phyloP scores from a whole-genome alignment of 2,329 filamentous ascomycete species.

The Beauveria sp. region DNA sequence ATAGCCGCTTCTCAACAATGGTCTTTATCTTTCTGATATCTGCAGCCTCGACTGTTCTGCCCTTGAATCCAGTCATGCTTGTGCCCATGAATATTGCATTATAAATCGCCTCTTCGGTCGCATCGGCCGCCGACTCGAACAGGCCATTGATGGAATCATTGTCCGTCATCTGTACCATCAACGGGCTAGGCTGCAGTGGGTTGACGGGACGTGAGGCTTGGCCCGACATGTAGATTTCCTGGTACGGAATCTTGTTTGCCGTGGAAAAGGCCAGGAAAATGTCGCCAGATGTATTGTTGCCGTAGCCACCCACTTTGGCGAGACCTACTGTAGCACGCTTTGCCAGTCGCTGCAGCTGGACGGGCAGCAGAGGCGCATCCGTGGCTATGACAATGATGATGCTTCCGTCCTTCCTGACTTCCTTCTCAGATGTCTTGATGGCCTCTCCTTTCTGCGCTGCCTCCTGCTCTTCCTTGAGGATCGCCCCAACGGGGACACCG shows the following conservation, averaged over 20 bases:
- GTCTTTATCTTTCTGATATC: constrained; percentile 38
- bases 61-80: constrained; percentile 47
- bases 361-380: constrained; percentile 24
- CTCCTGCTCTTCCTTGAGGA: constrained; percentile 38
- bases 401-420: constrained; percentile 27
- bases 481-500: constrained; percentile 53
- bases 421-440: constrained; percentile 14
- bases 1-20: constrained; percentile 33
- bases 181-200: constrained; percentile 28
- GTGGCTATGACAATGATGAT: constrained; percentile 27
- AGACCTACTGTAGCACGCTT: constrained; percentile 56
- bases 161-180: constrained; percentile 32
- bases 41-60: constrained; percentile 40
- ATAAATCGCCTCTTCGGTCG: constrained; percentile 58
- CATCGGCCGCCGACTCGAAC: constrained; percentile 55
- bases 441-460: constrained; percentile 7
- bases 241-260: constrained; percentile 38
- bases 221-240: constrained; percentile 25
- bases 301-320: constrained; percentile 52
- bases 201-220: constrained; percentile 33
- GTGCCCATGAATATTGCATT: constrained; percentile 57
- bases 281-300: constrained; percentile 55
- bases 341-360: constrained; percentile 39
- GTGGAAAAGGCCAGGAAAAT: constrained; percentile 63
- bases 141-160: constrained; percentile 53